These are phyloP conservation scores for Suillus americanus DNA, from an alignment of 768 basidiomycete species.

Conservation along the genomic window DNA sequence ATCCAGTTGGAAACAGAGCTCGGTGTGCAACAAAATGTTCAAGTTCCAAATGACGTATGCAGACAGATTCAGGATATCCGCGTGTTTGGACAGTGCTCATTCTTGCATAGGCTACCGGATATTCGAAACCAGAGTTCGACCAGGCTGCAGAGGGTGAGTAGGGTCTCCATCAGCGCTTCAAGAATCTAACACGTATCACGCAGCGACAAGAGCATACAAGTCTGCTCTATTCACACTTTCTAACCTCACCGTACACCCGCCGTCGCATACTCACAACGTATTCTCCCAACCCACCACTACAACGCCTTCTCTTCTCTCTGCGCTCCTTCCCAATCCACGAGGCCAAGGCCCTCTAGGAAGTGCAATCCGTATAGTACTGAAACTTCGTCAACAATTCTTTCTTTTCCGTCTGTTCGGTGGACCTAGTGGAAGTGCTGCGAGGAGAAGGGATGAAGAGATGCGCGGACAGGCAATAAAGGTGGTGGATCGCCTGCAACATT, in stretches of 20 bases:
- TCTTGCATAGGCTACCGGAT: constrained; percentile 15
- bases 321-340: constrained; percentile 68
- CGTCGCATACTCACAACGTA: constrained; percentile 55
- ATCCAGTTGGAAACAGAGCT: background rate
- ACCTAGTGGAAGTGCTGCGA: constrained; percentile 40
- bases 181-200: constrained; percentile 6
- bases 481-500: constrained; percentile 76
- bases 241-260: constrained; percentile 60
- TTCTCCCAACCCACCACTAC: constrained; percentile 35
- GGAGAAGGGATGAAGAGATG: constrained; percentile 65
- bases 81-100: background rate
- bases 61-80: background rate
- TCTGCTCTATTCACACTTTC: constrained; percentile 70
- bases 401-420: constrained; percentile 43
- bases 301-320: constrained; percentile 54
- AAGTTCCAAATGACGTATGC: background rate
- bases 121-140: constrained; percentile 31
- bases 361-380: constrained; percentile 63
- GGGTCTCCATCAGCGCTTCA: background rate
- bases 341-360: constrained; percentile 78
- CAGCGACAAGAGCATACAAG: constrained; percentile 74
- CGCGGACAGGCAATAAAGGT: constrained; percentile 77
- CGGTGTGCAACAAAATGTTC: background rate
- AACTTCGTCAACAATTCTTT: constrained; percentile 59
- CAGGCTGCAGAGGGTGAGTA: constrained; percentile 52